Evolutionary conservation across 2,329 filamentous ascomycete species (phyloP), one percentile per base, ranked within the genome.

Genomic region (Cryoendolithus antarcticus): DNA sequence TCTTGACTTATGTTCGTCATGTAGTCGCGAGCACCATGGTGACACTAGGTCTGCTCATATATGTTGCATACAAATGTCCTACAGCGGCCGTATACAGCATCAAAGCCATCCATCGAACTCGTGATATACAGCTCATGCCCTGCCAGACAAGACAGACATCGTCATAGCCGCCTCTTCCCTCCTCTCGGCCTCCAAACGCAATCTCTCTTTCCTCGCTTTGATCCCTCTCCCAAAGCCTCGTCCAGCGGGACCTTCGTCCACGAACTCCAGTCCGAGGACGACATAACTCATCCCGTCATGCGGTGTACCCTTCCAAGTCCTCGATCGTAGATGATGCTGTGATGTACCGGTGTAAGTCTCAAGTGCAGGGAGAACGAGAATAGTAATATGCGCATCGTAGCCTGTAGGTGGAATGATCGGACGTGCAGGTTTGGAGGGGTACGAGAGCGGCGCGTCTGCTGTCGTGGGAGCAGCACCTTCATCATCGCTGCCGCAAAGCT

Each of bases 211-310:
- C 62, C 56, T 64, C 52, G 48, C 65, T 56, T 50, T 64, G 54
- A 48, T 69, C 50, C 55, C 69, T 56, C 61, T 68, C 55, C 48
- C 67, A 59, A 40, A 60, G 55, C 45, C 60, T 41, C 52, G 63
- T 53, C 42, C 64, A 41, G 64, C 72, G 46, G 69, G 70, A 0
- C 74, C 80, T 9, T 91, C 86, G 46, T 84, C 80, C 0, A 95
- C 83, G 79, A 88, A 96, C 38, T 86, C 77, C 8, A 94, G 74
- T 38, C 77, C 76, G 44, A 78, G 70, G 35, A 98, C 75, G 71
- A 82, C 86, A 62, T 84, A 96, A 57, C 86, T 94, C 59, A 94
- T 74, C 2, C 88, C 88, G 50, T 93, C 86, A 54, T 95, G 86
- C 12, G 33, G 39, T 3, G 38, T 39, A 19, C 64, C 70, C 15